Evolutionary conservation across 306 rosid genomes (phyloP), one percentile per base, ranked within the genome.

Genomic region (Glycine tomentella): DNA sequence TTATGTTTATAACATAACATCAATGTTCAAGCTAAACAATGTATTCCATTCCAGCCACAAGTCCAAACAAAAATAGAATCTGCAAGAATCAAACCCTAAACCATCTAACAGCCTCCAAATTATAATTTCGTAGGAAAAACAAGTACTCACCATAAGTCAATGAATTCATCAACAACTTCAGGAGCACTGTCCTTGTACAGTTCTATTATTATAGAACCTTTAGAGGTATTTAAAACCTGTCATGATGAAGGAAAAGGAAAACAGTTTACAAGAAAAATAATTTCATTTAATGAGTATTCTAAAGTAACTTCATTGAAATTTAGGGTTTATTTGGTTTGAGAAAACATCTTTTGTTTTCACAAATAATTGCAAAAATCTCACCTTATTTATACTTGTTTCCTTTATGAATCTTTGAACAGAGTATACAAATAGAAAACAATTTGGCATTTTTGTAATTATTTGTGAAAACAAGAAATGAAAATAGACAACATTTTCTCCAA

Each of bases 131-230:
- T 55, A 55, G 34, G 11, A 57, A 70, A 84, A 78, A 58, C 17
- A 16, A 68, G 61, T 69, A 90, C 99, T 90, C 81, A 95, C 99
- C 99, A 91, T 77, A 93, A 89, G 88, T 95, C 97, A 70, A 93
- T 90, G 90, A 95, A 95, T 88, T 93, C 95, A 80, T 95, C 99
- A 81, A 95, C 99, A 76, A 88, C 97, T 86, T 95, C 99, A 49
- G 99, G 97, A 82, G 98, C 89, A 71, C 88, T 92, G 5, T 95
- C 98, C 91, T 95, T 95, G 90, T 81, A 61, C 64, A 95, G 90
- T 85, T 90, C 91, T 80, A 90, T 87, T 40, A 83, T 78, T 14
- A 95, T 88, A 76, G 86, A 73, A 81, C 99, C 99, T 89, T 93
- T 95, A 25, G 99, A 89, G 13, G 98, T 95, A 86, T 88, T 92